These are phyloP conservation scores for Verticillium isaacii DNA, from an alignment of 2,329 filamentous ascomycete species.

Conservation along the genomic window DNA sequence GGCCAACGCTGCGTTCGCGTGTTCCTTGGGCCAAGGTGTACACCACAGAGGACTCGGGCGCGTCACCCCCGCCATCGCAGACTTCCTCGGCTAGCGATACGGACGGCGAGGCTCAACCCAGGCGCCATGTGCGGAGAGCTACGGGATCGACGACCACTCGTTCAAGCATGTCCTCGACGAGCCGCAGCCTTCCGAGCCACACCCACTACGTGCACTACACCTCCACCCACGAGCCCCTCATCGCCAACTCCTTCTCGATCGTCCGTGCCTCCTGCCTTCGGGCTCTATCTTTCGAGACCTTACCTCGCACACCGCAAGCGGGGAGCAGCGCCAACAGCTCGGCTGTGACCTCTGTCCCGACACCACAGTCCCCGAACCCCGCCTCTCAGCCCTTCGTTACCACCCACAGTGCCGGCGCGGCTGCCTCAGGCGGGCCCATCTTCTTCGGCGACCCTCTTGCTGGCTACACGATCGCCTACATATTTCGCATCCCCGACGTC, in stretches of 20 bases:
- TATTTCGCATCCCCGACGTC: slow-evolving; percentile 64
- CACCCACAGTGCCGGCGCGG: slow-evolving; percentile 46
- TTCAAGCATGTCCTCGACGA: slow-evolving; percentile 48
- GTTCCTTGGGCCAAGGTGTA: slow-evolving; percentile 57
- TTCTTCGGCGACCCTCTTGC: slow-evolving; percentile 63
- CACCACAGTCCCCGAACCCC: slow-evolving; percentile 14
- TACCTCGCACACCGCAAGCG: slow-evolving; percentile 40
- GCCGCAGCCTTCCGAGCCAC: slow-evolving; percentile 42
- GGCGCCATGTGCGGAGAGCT: slow-evolving; percentile 33
- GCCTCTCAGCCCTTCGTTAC: slow-evolving; percentile 48
- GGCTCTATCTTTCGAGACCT: slow-evolving; percentile 61
- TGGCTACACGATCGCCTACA: slow-evolving; percentile 66
- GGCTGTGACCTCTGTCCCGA: slow-evolving; percentile 10
- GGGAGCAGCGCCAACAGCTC: slow-evolving; percentile 29
- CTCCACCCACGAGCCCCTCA: slow-evolving; percentile 60
- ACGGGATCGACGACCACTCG: slow-evolving; percentile 44
- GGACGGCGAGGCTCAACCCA: slow-evolving; percentile 43
- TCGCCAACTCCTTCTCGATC: slow-evolving; percentile 60
- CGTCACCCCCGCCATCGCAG: slow-evolving; percentile 49
- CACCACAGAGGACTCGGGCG: slow-evolving; percentile 33
- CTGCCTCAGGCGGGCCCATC: slow-evolving; percentile 59
- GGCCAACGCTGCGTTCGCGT: slow-evolving; percentile 55
- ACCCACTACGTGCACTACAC: slow-evolving; percentile 65
- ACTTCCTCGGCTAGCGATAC: slow-evolving; percentile 43
- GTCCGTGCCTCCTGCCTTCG: slow-evolving; percentile 62